Percentiles rank a stretch among this genome's conserved stretches.
phyloP scores from a whole-genome alignment of 2,329 filamentous ascomycete species.

The Ophiostoma himal-ulmi region DNA sequence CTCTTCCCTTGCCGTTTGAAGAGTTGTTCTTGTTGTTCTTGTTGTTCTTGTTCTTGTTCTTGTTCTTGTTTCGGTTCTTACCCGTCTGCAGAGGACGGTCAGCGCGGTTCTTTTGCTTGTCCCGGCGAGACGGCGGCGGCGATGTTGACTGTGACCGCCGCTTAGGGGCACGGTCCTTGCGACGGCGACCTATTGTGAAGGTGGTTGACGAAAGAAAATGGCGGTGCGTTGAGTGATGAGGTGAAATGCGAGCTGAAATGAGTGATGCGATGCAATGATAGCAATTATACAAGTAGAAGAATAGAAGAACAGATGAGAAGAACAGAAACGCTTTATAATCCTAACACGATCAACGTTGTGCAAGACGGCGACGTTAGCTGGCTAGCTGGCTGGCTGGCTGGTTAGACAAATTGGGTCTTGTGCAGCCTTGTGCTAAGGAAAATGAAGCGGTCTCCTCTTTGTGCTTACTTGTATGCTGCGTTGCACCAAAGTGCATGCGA shows the following conservation, averaged over 20 bases:
- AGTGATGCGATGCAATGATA: neutral
- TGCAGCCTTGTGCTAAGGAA: conserved; percentile 2
- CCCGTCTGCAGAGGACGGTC: conserved; percentile 17
- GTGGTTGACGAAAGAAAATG: neutral
- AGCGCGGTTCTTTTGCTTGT: conserved; percentile 19
- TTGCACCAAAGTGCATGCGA: neutral
- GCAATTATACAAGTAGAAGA: neutral
- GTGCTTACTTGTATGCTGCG: neutral
- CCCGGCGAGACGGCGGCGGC: conserved; percentile 17
- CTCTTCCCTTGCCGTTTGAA: neutral
- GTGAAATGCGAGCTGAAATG: neutral
- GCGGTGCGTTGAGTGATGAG: neutral
- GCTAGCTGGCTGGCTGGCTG: neutral
- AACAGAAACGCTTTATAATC: neutral
- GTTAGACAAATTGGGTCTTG: neutral
- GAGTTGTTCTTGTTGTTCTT: neutral
- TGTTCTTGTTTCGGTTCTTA: neutral
- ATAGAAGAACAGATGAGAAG: neutral
- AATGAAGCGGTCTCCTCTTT: neutral
- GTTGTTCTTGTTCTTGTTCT: neutral
- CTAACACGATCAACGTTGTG: neutral
- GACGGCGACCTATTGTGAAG: conserved; percentile 25
- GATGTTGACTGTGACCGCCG: conserved; percentile 22
- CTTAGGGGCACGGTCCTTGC: conserved; percentile 22
- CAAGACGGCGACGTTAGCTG: neutral